Base-by-base conservation (phyloP, 805 yeast species). In the Kregervanrija delftensis region DNA sequence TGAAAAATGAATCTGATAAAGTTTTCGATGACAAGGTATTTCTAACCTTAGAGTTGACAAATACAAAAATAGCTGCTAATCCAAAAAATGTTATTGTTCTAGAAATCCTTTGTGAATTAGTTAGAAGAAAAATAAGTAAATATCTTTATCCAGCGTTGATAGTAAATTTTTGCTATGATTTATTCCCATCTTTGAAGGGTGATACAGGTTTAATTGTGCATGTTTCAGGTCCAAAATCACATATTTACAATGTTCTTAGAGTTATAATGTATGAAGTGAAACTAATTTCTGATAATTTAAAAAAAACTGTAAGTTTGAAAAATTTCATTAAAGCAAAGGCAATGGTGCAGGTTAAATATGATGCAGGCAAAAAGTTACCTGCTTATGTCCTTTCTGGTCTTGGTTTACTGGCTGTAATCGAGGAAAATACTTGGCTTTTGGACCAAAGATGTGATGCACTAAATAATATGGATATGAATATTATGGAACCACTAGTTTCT, bases 141-240 rank as follows among this genome's bases (percentile, higher is more conserved):
- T 47, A 49, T 5, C 52, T 84, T 1, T 84, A 83, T 54, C 73
- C 76, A 1, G 70, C 80, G 1, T 76, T 79, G 45, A 56, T 69
- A n/a, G 46, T 80, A 9, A 79, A 81, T 1, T 80, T 71, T 53
- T 57, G 73, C 0, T 83, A 83, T 76, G 79, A 76, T 14, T 48
- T 83, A 0, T 65, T 60, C 33, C 75, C 87, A 0, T 76, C 82
- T 3, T 48, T 66, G 11, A 74, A 74, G 49, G 81, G 85, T 4
- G 77, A 72, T 42, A 69, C 72, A 1, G 73, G 81, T 6, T 55
- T 84, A 6, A 60, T 72, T 0, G 52, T 83, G n/a, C 73, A 72
- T 3, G 57, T 79, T 1, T 63, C 73, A 28, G 91, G 93, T 0
- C 72, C 73, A n/a, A 53, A 58, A 0, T 60, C 60, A 30, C 73